Evolutionary conservation across 257 asterid genomes (phyloP).

Genomic region (Thymus quinquecostatus): DNA sequence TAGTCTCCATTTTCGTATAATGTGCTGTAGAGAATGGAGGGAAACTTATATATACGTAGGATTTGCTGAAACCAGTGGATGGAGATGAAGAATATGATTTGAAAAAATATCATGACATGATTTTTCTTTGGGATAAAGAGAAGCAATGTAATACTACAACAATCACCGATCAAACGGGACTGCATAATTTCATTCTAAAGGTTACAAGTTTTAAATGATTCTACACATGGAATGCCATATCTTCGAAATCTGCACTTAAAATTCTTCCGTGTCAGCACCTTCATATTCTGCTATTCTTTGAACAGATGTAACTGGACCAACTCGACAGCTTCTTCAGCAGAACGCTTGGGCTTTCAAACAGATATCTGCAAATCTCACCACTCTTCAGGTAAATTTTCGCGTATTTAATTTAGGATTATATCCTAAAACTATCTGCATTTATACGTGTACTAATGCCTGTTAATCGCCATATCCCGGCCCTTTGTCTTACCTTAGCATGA

Average conservation of each 20-base stretch:
- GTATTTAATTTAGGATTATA: too few species aligned
- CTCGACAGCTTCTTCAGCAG: constrained; percentile 70
- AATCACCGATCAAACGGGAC: background rate
- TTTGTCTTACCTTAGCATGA: background rate
- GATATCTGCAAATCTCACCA: constrained; percentile 66
- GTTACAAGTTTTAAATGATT: background rate
- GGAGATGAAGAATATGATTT: too few species aligned
- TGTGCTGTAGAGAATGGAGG: background rate
- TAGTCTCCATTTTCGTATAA: background rate
- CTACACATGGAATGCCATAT: background rate
- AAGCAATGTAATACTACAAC: background rate
- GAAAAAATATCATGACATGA: background rate
- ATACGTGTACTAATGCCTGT: background rate
- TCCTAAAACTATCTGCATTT: too few species aligned
- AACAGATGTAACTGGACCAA: constrained; percentile 50
- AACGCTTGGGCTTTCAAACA: constrained; percentile 70
- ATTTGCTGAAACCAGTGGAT: too few species aligned
- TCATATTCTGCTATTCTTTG: constrained; percentile 16
- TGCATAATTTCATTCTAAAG: background rate
- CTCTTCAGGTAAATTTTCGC: constrained; percentile 56
- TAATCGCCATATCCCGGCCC: background rate
- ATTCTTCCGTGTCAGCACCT: background rate
- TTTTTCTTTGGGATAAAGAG: background rate
- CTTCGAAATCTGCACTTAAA: background rate
- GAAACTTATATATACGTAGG: too few species aligned